Evolutionary conservation across 805 yeast species (phyloP).

Genomic region (Blastobotrys chiropterorum): DNA sequence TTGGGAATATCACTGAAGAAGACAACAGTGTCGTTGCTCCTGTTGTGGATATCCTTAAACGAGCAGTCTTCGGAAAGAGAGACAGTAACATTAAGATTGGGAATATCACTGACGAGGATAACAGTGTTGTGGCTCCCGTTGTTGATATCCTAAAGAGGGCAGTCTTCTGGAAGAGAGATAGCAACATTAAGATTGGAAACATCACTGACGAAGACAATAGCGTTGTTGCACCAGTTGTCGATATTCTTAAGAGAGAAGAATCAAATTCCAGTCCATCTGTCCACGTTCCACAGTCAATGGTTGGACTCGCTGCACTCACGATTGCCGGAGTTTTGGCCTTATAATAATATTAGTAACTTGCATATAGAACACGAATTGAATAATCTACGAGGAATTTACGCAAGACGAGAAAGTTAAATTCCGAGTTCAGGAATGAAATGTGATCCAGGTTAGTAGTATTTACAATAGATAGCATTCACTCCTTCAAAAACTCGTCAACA

Average conservation of each 20-base stretch:
- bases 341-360: not conserved
- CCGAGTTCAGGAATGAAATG: too few species aligned
- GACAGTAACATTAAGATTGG: not conserved
- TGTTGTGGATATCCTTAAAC: not conserved
- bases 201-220: not conserved
- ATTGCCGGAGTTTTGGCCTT: not conserved
- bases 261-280: not conserved
- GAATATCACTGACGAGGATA: not conserved
- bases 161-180: not conserved
- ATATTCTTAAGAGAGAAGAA: not conserved
- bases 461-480: not conserved
- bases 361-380: not conserved
- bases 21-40: not conserved
- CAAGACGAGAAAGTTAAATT: too few species aligned
- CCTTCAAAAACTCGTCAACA: not conserved
- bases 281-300: not conserved
- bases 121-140: not conserved
- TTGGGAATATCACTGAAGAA: not conserved
- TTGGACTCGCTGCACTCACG: not conserved
- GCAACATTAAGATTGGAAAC: not conserved
- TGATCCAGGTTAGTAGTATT: too few species aligned
- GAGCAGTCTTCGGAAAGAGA: not conserved
- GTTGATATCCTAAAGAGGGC: not conserved
- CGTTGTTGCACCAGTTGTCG: not conserved
- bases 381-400: not conserved